Percentiles rank a stretch among this genome's conserved stretches.
Conservation (phyloP, 805 yeast genomes). For the Maudiozyma bulderi region DNA sequence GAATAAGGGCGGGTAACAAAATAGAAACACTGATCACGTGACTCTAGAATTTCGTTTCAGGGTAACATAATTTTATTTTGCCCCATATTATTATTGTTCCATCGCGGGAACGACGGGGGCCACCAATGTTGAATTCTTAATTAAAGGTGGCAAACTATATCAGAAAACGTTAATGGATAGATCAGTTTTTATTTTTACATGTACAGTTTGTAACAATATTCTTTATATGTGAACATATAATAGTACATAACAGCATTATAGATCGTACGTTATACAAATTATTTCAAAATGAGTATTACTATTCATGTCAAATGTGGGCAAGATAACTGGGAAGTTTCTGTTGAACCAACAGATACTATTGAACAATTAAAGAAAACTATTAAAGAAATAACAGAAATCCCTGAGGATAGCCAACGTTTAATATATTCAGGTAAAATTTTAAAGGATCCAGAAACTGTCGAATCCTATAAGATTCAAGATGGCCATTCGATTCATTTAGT, state of each 20-base stretch:
- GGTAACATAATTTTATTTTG: too few relatives aligned
- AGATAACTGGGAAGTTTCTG: conserved; percentile 59
- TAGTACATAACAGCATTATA: too few relatives aligned
- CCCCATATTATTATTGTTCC: too few relatives aligned
- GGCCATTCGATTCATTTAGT: conserved; percentile 89
- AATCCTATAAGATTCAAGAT: conserved; percentile 66
- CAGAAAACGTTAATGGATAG: too few relatives aligned
- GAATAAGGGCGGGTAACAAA: background rate
- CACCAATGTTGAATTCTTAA: too few relatives aligned
- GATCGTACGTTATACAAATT: background rate
- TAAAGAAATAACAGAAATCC: conserved; percentile 51
- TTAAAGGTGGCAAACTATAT: too few relatives aligned
- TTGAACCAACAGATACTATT: conserved; percentile 47
- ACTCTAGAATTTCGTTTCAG: background rate
- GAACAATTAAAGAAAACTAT: conserved; percentile 59
- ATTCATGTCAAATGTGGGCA: conserved; percentile 49
- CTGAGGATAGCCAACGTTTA: conserved; percentile 74
- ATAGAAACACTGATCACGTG: background rate
- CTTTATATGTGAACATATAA: too few relatives aligned
- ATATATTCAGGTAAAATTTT: conserved; percentile 91
- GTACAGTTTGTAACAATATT: too few relatives aligned
- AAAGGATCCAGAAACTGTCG: conserved; percentile 71
- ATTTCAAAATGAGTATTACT: conserved; percentile 17
- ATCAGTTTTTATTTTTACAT: too few relatives aligned
- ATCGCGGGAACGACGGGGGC: too few relatives aligned